Base-by-base conservation (phyloP, 768 basidiomycete genomes). In the Cystobasidium tubakii region DNA sequence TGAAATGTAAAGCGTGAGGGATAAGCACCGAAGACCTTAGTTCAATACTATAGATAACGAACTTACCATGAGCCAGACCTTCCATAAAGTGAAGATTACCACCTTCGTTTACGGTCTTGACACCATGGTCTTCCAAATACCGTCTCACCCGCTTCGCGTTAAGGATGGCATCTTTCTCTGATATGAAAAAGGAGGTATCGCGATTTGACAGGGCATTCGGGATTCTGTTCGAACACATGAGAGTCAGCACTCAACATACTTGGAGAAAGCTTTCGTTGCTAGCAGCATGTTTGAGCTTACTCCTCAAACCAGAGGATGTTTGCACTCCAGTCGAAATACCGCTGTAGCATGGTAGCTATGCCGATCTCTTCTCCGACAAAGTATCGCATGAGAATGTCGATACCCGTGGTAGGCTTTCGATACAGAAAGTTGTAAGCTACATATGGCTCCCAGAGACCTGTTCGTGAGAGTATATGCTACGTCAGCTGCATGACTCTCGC, bases 391-490 rank as follows among this genome's bases (percentile, higher is more conserved):
- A 95, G 77, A 17, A 92, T 83, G 74, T 94, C 88, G 46, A 90
- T 81, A 4, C 87, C 90, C 90, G 67, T 73, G 31, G 46, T 34
- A 17, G 76, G 73, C 29, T 42, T 62, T 15, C 86, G 84, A 80
- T 94, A 95, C 66, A 93, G 83, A 82, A 95, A 95, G 79, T 92
- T 92, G 82, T 89, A 90, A 80, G 92, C 94, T 31, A 94, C 87
- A 81, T 92, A 73, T 0, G 79, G 79, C 85, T 96, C 93, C 92
- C 92, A 97, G 6, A 89, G 87, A 81, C 91, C 93, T 81, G 93
- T 91, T n/a, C n/a, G n/a, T n/a, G n/a, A n/a, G 0, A 89, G 86
- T 10, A 4, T 25, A 7, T 12, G 9, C 54, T 33, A 90, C 89
- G 39, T 57, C 36, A 53, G 27, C 9, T 13, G n/a, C 19, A 33